Percentiles rank a stretch among this genome's conserved stretches.
These are phyloP conservation scores for Pharnaceum exiguum DNA, from an alignment of 148 eudicot genomes.

Conservation along the genomic window DNA sequence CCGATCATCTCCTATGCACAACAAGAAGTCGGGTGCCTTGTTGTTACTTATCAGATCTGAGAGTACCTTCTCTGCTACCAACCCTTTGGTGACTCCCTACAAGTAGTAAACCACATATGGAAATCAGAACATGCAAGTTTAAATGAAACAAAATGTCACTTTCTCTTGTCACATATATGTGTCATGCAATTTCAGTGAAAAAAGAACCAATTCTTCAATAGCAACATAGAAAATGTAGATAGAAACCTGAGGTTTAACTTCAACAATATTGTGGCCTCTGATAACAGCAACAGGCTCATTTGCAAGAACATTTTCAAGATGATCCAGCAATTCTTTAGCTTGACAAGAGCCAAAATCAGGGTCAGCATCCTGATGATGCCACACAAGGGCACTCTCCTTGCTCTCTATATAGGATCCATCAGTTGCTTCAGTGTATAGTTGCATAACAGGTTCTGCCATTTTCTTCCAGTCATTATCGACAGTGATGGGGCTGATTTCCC, in stretches of 20 bases:
- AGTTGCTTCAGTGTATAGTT: slow-evolving; percentile 51
- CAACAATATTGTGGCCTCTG: slow-evolving; percentile 65
- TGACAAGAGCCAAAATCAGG: slow-evolving; percentile 67
- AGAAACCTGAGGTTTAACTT: slow-evolving; percentile 74
- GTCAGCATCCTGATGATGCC: slow-evolving; percentile 69
- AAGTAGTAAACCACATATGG: slow-evolving; percentile 2
- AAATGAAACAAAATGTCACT: no score
- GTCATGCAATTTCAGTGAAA: no score
- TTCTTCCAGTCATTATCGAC: slow-evolving; percentile 54
- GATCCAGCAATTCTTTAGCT: slow-evolving; percentile 64
- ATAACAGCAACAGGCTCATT: slow-evolving; percentile 69
- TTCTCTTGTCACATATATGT: no score
- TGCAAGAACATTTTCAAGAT: slow-evolving; percentile 62
- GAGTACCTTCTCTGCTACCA: slow-evolving; percentile 48
- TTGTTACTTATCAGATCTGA: slow-evolving; percentile 24
- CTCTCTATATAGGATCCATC: slow-evolving; percentile 64
- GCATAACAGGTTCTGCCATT: slow-evolving; percentile 64
- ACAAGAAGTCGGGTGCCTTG: slow-evolving; percentile 44
- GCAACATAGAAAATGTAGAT: background rate
- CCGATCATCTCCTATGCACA: slow-evolving; percentile 65
- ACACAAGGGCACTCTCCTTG: slow-evolving; percentile 71
- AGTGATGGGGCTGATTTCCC: slow-evolving; percentile 40
- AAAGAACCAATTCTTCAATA: background rate
- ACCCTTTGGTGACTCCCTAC: slow-evolving; percentile 67
- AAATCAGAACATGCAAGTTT: background rate